phyloP scores from a whole-genome alignment of 495 filamentous ascomycete genomes.

The Penicillium flavigenum region DNA sequence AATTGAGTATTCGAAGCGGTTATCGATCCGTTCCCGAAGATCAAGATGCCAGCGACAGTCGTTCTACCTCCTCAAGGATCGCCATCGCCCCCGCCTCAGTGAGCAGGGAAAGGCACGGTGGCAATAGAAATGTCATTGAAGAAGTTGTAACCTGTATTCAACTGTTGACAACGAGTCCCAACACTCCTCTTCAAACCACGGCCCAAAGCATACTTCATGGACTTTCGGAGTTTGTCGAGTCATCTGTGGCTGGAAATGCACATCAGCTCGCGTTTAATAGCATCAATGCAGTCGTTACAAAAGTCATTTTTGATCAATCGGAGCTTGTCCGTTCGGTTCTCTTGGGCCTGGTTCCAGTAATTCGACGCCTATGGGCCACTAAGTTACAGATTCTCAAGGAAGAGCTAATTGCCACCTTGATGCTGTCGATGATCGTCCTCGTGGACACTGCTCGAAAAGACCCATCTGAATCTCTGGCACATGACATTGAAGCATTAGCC shows the following conservation, averaged over 20 bases:
- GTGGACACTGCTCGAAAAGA: conserved; percentile 26
- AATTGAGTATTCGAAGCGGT: conserved; percentile 31
- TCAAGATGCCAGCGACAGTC: conserved; percentile 25
- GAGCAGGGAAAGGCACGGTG: conserved; percentile 28
- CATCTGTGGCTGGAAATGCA: conserved; percentile 54
- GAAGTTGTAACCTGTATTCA: conserved; percentile 68
- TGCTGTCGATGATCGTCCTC: conserved; percentile 50
- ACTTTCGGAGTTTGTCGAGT: conserved; percentile 61
- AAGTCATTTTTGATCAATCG: conserved; percentile 65
- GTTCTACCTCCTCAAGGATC: conserved; percentile 35
- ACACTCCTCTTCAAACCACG: conserved; percentile 64
- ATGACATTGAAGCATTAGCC: conserved; percentile 52
- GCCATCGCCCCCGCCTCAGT: conserved; percentile 31
- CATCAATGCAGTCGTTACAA: conserved; percentile 68
- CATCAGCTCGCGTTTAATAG: conserved; percentile 71
- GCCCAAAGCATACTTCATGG: conserved; percentile 57
- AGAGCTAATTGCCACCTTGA: conserved; percentile 70
- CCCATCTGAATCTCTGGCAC: conserved; percentile 30
- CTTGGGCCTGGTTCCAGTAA: conserved; percentile 63
- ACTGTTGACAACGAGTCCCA: conserved; percentile 62
- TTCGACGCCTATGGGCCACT: conserved; percentile 68
- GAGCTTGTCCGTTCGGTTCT: conserved; percentile 57
- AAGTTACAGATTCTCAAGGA: conserved; percentile 63
- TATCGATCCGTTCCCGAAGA: conserved; percentile 30
- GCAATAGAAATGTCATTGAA: conserved; percentile 40